These are phyloP conservation scores for Tricholoma matsutake DNA, from an alignment of 768 basidiomycete species.

Conservation along the genomic window DNA sequence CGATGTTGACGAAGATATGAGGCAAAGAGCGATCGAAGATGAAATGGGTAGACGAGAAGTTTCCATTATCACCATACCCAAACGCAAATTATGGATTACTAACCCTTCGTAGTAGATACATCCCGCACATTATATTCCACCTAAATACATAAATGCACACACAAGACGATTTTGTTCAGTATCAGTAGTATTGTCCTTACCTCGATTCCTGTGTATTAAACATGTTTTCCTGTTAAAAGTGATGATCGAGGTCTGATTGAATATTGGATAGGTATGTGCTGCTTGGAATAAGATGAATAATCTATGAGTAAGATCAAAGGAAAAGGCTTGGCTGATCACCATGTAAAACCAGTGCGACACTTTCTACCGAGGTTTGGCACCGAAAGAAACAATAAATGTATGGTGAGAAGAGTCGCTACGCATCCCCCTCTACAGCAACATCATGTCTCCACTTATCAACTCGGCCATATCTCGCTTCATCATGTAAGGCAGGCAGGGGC, in stretches of 20 bases:
- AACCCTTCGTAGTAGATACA: constrained; percentile 52
- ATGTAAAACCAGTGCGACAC: neutral
- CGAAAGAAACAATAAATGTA: neutral
- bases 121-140: neutral
- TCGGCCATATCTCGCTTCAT: constrained; percentile 61
- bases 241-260: neutral
- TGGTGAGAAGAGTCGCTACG: constrained; percentile 6
- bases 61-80: constrained; percentile 76
- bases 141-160: neutral
- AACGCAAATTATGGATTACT: constrained; percentile 68
- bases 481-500: constrained; percentile 63
- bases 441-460: constrained; percentile 83
- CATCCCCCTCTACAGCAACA: constrained; percentile 68
- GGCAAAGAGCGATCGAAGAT: constrained; percentile 74
- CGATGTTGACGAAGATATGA: constrained; percentile 70
- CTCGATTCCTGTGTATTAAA: constrained; percentile 10
- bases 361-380: neutral
- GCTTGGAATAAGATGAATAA: neutral
- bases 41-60: constrained; percentile 82
- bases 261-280: neutral
- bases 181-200: constrained; percentile 13
- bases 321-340: neutral
- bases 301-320: neutral
- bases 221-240: constrained; percentile 3
- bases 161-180: neutral